Evolutionary conservation across 768 basidiomycete genomes (phyloP).

Genomic region (Pleurotus citrinopileatus): DNA sequence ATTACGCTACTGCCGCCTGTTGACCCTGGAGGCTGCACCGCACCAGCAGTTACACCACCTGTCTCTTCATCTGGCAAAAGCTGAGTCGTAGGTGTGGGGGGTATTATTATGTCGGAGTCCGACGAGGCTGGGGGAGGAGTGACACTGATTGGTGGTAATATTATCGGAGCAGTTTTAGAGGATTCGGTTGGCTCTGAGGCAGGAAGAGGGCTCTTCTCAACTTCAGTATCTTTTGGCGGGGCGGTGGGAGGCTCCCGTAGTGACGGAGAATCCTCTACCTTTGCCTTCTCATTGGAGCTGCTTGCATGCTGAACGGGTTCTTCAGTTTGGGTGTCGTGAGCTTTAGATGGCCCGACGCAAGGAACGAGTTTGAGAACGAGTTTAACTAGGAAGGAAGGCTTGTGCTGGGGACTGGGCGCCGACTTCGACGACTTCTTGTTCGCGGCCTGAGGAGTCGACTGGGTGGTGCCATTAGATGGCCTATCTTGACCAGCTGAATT

Average conservation of each 20-base stretch:
- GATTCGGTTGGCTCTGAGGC: neutral
- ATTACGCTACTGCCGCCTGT: slow-evolving; percentile 42
- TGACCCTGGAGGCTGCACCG: slow-evolving; percentile 89
- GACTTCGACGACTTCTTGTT: slow-evolving; percentile 4
- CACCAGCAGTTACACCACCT: slow-evolving; percentile 86
- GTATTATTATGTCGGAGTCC: slow-evolving; percentile 38
- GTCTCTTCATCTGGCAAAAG: slow-evolving; percentile 56
- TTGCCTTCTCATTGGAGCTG: slow-evolving; percentile 28
- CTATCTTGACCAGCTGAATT: neutral
- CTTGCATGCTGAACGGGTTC: slow-evolving; percentile 29
- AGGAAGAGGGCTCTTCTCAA: slow-evolving; percentile 18
- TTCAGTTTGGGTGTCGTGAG: slow-evolving; percentile 39
- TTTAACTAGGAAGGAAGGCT: slow-evolving; percentile 57
- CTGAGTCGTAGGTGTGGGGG: slow-evolving; percentile 44
- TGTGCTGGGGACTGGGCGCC: slow-evolving; percentile 14
- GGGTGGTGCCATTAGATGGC: slow-evolving; percentile 2
- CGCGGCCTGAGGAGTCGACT: neutral
- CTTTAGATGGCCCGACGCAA: slow-evolving; percentile 53
- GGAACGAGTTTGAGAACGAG: slow-evolving; percentile 64
- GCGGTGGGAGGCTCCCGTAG: neutral
- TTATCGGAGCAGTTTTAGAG: slow-evolving; percentile 30
- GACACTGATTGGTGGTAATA: slow-evolving; percentile 21
- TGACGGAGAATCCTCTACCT: slow-evolving; percentile 8
- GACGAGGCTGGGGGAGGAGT: slow-evolving; percentile 16
- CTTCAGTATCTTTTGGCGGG: slow-evolving; percentile 14